phyloP scores from a whole-genome alignment of 1,139 yeast genomes.

The Candida dubliniensis region DNA sequence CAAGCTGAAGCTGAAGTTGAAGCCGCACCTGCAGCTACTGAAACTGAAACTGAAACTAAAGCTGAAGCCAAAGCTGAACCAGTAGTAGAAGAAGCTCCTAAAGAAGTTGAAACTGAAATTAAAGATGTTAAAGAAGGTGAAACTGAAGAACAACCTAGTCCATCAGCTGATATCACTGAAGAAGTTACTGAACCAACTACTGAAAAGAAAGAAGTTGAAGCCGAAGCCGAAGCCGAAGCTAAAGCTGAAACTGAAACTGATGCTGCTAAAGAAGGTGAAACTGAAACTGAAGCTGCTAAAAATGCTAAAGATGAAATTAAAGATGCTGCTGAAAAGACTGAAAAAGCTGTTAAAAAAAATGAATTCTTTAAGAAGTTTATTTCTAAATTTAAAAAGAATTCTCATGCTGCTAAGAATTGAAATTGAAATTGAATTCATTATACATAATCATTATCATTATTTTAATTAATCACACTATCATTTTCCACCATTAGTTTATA shows the following conservation, averaged over 20 bases:
- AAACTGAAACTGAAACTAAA: conserved; percentile 12
- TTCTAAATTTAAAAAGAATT: conserved; percentile 48
- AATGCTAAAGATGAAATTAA: conserved; percentile 6
- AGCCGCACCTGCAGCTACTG: conserved; percentile 13
- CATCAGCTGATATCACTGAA: conserved; percentile 6
- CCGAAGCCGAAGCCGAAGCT: conserved; percentile 9
- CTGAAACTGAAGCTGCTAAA: conserved; percentile 14
- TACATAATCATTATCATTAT: no score
- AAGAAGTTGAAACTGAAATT: conserved; percentile 12
- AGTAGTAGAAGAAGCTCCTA: conserved; percentile 8
- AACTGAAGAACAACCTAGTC: no score
- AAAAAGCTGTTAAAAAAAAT: conserved; percentile 43
- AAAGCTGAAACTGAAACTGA: conserved; percentile 11
- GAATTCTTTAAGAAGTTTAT: conserved; percentile 51
- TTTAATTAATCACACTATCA: no score
- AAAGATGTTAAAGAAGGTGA: conserved; percentile 15
- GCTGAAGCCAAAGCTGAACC: conserved; percentile 17
- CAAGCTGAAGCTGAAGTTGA: conserved; percentile 9
- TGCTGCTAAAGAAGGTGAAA: conserved; percentile 11
- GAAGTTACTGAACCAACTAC: conserved; percentile 15
- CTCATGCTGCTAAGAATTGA: conserved; percentile 31
- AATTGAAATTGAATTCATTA: no score
- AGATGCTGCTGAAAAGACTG: conserved; percentile 13
- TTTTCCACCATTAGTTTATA: no score
- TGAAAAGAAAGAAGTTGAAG: conserved; percentile 13